Percentiles rank a stretch among this genome's conserved stretches.
These are phyloP conservation scores for Thermochaetoides dissita DNA, from an alignment of 2,329 filamentous ascomycete species.

Conservation along the genomic window DNA sequence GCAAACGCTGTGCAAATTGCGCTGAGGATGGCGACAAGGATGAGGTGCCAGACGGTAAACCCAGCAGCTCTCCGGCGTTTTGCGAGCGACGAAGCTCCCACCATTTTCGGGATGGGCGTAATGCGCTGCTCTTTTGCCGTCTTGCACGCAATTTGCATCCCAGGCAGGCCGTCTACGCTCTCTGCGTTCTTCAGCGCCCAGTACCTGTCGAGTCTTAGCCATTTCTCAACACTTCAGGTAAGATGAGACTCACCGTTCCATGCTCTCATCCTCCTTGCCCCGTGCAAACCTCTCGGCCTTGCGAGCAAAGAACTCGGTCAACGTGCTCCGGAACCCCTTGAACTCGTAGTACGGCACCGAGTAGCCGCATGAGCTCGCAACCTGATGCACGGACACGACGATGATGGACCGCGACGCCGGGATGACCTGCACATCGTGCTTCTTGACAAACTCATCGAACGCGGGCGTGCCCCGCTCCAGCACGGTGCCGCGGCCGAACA, in stretches of 20 bases:
- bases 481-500: slow-evolving; percentile 24
- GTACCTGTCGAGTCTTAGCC: slow-evolving; percentile 18
- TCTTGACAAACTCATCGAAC: slow-evolving; percentile 23
- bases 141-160: slow-evolving; percentile 21
- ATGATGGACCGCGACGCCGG: slow-evolving; percentile 24
- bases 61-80: slow-evolving; percentile 1
- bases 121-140: slow-evolving; percentile 20
- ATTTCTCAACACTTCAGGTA: no score
- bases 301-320: slow-evolving; percentile 21
- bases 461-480: slow-evolving; percentile 20
- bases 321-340: slow-evolving; percentile 22
- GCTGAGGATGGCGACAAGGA: slow-evolving; percentile 9
- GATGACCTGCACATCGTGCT: slow-evolving; percentile 17
- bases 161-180: slow-evolving; percentile 26
- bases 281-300: slow-evolving; percentile 19
- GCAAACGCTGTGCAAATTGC: neutral
- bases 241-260: slow-evolving; percentile 17
- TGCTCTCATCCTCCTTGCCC: slow-evolving; percentile 23
- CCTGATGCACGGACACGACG: slow-evolving; percentile 25
- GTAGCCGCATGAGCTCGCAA: slow-evolving; percentile 26
- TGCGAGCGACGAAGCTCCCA: slow-evolving; percentile 20
- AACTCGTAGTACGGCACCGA: slow-evolving; percentile 27
- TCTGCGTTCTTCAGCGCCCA: slow-evolving; percentile 28
- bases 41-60: slow-evolving; percentile 9
- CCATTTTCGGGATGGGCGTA: slow-evolving; percentile 26